phyloP scores from a whole-genome alignment of 164 flowering plant genomes.

The Berberis thunbergii region DNA sequence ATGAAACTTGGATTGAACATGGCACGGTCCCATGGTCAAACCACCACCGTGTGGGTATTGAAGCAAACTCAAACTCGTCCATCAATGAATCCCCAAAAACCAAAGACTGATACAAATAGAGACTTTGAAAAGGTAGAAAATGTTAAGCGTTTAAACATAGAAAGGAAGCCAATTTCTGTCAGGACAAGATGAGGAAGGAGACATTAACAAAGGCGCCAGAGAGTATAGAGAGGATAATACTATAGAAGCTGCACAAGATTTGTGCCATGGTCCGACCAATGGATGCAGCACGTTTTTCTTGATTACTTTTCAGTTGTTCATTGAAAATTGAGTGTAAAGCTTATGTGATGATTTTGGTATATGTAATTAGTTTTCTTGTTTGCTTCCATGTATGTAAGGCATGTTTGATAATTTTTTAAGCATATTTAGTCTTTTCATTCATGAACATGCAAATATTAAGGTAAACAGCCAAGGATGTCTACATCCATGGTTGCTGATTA shows the following conservation, averaged over 20 bases:
- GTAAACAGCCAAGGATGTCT: too few relatives aligned
- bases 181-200: slow-evolving; percentile 41
- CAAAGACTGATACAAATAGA: neutral
- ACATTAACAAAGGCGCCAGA: slow-evolving; percentile 10
- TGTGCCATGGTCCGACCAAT: neutral
- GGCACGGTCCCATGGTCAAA: neutral
- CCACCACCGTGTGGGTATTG: neutral
- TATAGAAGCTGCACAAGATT: neutral
- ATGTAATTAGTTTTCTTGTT: neutral
- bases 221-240: neutral
- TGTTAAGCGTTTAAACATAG: slow-evolving; percentile 11
- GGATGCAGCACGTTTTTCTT: neutral
- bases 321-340: neutral
- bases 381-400: neutral
- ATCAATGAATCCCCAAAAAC: neutral
- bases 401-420: too few relatives aligned
- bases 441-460: too few relatives aligned
- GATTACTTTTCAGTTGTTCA: neutral
- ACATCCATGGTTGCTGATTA: too few relatives aligned
- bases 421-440: too few relatives aligned
- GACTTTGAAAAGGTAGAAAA: slow-evolving; percentile 4
- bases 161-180: slow-evolving; percentile 42
- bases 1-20: slow-evolving; percentile 14
- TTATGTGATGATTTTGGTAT: neutral
- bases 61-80: slow-evolving; percentile 2